Evolutionary conservation across 306 rosid genomes (phyloP), one percentile per base, ranked within the genome.

Genomic region (Psophocarpus tetragonolobus): DNA sequence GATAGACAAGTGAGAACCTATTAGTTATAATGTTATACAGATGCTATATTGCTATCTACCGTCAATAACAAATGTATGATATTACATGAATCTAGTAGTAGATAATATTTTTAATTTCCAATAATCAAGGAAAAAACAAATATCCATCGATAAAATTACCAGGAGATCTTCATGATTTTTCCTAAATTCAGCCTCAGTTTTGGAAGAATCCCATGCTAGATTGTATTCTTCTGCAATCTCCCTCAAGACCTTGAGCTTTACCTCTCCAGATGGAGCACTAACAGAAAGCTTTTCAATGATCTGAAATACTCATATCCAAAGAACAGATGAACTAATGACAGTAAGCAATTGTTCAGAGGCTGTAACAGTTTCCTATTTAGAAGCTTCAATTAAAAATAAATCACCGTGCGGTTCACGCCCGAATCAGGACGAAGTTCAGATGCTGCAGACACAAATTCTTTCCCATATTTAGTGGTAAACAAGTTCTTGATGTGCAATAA

Each of bases 381-480:
- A 81, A 60, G 62, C 54, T 15, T 26, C 17, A 56, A 26, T n/a
- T 15, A 68, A 80, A 81, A 78, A 72, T 68, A 84, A 81, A 71
- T 84, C 84, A 95, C 99, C 72, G 80, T 91, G 86, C 99, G 97
- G 74, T 95, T 95, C 83, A 95, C 97, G 61, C 97, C 92, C 1
- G 99, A 95, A 85, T 95, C 99, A 61, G 99, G 99, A 80, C 94
- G 97, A 86, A 95, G 99, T 78, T 95, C 99, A 57, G 97, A 86
- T 9, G 76, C 88, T 41, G 93, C 85, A 61, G 87, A 73, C 75
- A 88, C 79, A 64, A 95, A 95, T 74, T 91, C 96, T 87, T 95
- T 95, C 64, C 99, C 98, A 73, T 92, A 95, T 87, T 95, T 95
- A 76, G 92, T 85, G 73, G 89, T 79, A 84, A 95, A 88, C 87